These are phyloP conservation scores for Sporothrix pseudoabietina DNA, from an alignment of 2,329 filamentous ascomycete genomes.

Conservation along the genomic window DNA sequence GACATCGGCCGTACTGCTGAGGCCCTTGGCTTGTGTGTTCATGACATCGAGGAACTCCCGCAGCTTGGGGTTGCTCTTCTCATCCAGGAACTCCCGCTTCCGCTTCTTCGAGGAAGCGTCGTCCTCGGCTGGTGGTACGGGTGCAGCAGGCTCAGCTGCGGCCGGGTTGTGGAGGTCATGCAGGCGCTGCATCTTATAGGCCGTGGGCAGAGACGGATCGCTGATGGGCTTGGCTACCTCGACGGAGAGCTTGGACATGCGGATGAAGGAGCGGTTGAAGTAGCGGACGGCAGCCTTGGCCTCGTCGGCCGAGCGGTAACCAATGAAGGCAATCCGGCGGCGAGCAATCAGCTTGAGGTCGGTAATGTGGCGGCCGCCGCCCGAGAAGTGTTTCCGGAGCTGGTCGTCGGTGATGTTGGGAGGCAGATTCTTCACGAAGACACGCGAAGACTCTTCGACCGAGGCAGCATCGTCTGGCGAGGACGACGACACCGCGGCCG, in stretches of 20 bases:
- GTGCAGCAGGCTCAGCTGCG: neutral
- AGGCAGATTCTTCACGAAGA: conserved; percentile 82
- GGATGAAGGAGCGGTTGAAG: conserved; percentile 93
- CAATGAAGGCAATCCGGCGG: conserved; percentile 91
- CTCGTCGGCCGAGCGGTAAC: conserved; percentile 81
- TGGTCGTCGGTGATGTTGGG: conserved; percentile 82
- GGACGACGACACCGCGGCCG: conserved; percentile 7
- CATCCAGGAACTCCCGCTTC: conserved; percentile 59
- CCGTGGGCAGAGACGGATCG: conserved; percentile 46
- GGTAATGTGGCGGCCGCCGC: conserved; percentile 72
- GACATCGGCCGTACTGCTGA: conserved; percentile 35
- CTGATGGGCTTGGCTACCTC: conserved; percentile 75
- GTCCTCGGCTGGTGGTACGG: conserved; percentile 37
- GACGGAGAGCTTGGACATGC: conserved; percentile 90
- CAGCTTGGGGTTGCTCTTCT: conserved; percentile 73
- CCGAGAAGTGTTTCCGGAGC: conserved; percentile 85
- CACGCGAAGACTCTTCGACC: conserved; percentile 60
- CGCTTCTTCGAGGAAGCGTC: conserved; percentile 60
- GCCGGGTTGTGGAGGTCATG: conserved; percentile 25
- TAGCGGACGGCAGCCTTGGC: conserved; percentile 85
- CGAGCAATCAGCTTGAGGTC: conserved; percentile 90
- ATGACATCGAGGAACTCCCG: conserved; percentile 85
- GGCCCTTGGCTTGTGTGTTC: conserved; percentile 55
- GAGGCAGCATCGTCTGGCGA: neutral
- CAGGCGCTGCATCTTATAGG: conserved; percentile 30